phyloP scores from a whole-genome alignment of 768 basidiomycete species.

The Lactarius evosmus region DNA sequence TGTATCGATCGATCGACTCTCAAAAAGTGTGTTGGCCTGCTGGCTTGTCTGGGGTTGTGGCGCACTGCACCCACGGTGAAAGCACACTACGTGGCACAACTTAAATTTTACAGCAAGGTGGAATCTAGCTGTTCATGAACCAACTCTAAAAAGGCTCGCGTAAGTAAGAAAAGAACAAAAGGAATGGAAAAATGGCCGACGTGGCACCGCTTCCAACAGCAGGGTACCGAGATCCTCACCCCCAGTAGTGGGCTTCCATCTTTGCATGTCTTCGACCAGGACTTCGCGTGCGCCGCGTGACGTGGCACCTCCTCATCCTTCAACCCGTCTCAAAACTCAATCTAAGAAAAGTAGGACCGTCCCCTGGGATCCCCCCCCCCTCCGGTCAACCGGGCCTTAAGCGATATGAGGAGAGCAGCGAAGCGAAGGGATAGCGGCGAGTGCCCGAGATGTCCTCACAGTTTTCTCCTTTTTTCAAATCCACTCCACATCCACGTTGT shows the following conservation, averaged over 20 bases:
- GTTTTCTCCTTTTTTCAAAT: neutral
- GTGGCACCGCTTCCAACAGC: neutral
- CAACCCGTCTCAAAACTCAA: too few relatives aligned
- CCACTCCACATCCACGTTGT: neutral
- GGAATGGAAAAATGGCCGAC: neutral
- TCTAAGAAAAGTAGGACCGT: neutral
- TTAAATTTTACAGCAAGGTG: too few relatives aligned
- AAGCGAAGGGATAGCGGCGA: neutral
- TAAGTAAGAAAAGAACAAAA: neutral
- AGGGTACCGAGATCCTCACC: neutral
- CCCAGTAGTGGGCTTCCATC: neutral
- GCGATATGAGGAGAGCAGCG: neutral
- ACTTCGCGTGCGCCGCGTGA: slow-evolving; percentile 5
- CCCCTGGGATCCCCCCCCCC: slow-evolving; percentile 5
- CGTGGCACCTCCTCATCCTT: slow-evolving; percentile 14
- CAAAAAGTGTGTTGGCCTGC: neutral
- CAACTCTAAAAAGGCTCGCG: too few relatives aligned
- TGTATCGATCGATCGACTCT: neutral
- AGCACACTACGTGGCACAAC: neutral
- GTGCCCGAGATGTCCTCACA: neutral
- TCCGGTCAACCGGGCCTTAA: neutral
- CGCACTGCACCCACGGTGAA: neutral
- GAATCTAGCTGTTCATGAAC: too few relatives aligned
- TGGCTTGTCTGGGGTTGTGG: neutral
- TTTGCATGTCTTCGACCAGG: neutral